A percentile compares a stretch with the other conserved stretches of the same genome.
phyloP scores from a whole-genome alignment of 2,329 filamentous ascomycete genomes.

The Aspergillus pseudotamarii region DNA sequence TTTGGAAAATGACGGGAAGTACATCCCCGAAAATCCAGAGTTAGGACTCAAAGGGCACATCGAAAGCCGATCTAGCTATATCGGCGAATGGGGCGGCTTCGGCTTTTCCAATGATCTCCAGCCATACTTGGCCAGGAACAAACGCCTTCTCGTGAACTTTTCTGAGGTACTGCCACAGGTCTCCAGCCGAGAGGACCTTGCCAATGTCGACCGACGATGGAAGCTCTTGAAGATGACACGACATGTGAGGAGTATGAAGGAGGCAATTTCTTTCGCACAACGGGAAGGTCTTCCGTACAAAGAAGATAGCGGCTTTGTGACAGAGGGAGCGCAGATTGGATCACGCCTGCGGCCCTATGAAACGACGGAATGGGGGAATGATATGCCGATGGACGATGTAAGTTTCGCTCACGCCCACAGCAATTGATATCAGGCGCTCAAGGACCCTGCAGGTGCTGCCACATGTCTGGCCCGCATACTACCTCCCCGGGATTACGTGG shows the following conservation, averaged over 20 bases:
- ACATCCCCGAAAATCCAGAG: not conserved
- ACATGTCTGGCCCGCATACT: conserved; percentile 14
- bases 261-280: not conserved
- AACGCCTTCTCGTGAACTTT: not conserved
- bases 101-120: not conserved
- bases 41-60: not conserved
- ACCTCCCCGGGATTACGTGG: conserved; percentile 25
- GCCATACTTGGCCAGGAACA: not conserved
- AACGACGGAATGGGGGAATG: not conserved
- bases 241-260: not conserved
- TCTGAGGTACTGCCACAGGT: not conserved
- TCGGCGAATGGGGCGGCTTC: not conserved
- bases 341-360: not conserved
- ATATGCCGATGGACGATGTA: not conserved
- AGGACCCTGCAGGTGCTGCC: conserved; percentile 1
- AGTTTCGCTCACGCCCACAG: not conserved
- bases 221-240: not conserved
- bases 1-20: conserved; percentile 7
- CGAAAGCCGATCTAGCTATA: not conserved
- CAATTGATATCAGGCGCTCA: not conserved
- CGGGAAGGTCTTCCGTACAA: not conserved
- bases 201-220: not conserved
- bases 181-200: not conserved
- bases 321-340: not conserved
- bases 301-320: not conserved